Conservation (phyloP, 495 filamentous ascomycete species). For the Clohesyomyces aquaticus region DNA sequence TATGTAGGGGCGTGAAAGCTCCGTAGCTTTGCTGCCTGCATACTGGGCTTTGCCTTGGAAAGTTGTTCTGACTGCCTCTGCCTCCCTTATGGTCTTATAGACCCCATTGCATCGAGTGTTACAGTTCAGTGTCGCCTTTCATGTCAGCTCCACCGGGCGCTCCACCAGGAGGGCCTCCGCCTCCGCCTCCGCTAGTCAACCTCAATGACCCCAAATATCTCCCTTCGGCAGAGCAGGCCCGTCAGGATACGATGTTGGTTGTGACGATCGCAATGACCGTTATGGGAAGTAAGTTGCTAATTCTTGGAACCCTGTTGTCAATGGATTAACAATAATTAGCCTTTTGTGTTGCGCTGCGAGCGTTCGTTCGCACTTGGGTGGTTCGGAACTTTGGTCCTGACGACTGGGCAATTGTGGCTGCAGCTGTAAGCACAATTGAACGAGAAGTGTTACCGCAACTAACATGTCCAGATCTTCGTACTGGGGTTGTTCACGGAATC, state of each 20-base stretch:
- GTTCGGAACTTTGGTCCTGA: constrained; percentile 16
- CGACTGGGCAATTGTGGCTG: constrained; percentile 29
- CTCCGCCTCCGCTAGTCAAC: too few species aligned
- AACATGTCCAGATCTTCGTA: constrained; percentile 7
- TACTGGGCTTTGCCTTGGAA: too few species aligned
- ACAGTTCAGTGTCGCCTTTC: too few species aligned
- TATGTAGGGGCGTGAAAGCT: too few species aligned
- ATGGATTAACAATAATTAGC: neutral
- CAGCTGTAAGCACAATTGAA: constrained; percentile 10
- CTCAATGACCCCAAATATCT: constrained; percentile 3
- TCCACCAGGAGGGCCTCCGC: too few species aligned
- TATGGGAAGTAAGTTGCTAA: constrained; percentile 14
- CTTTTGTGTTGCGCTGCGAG: constrained; percentile 8
- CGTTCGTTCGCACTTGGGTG: constrained; percentile 23
- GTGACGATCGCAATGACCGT: constrained; percentile 19
- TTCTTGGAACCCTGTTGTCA: too few species aligned
- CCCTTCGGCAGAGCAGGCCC: neutral
- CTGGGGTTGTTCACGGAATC: constrained; percentile 11
- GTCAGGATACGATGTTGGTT: constrained; percentile 19
- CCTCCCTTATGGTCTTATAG: too few species aligned
- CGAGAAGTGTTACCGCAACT: neutral
- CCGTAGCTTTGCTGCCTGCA: too few species aligned
- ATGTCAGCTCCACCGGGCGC: too few species aligned
- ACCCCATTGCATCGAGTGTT: too few species aligned
- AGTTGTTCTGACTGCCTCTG: too few species aligned